Evolutionary conservation across 192 early-diverging fungal genomes (phyloP).

Genomic region (Coemansia sp.): DNA sequence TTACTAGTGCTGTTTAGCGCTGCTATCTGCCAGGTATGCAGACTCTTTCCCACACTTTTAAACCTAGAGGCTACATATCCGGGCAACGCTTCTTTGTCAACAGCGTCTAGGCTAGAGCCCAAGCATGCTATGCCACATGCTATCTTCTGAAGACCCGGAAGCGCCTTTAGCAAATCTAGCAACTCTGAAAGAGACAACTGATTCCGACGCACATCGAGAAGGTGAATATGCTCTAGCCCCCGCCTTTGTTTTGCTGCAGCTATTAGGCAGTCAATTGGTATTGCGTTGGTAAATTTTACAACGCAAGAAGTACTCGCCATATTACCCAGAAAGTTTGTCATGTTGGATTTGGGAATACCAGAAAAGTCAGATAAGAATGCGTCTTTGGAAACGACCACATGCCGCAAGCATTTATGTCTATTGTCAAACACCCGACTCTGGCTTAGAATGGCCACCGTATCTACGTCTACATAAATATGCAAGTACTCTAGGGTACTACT

Average conservation of each 20-base stretch:
- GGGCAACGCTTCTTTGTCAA: neutral
- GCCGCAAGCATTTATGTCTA: neutral
- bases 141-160: neutral
- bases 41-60: neutral
- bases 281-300: neutral
- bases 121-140: neutral
- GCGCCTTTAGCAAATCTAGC: neutral
- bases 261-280: neutral
- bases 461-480: neutral
- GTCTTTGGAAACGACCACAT: neutral
- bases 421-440: neutral
- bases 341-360: neutral
- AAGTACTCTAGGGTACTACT: neutral
- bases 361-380: neutral
- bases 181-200: neutral
- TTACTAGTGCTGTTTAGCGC: neutral
- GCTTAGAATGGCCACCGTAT: neutral
- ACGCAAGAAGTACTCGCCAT: neutral
- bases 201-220: neutral
- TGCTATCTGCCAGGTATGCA: neutral
- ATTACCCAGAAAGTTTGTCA: neutral
- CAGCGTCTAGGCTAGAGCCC: neutral
- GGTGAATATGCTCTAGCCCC: neutral
- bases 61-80: neutral
- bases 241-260: neutral